Base-by-base conservation (phyloP, 371 early-diverging fungal genomes). In the Actinomortierella ambigua region DNA sequence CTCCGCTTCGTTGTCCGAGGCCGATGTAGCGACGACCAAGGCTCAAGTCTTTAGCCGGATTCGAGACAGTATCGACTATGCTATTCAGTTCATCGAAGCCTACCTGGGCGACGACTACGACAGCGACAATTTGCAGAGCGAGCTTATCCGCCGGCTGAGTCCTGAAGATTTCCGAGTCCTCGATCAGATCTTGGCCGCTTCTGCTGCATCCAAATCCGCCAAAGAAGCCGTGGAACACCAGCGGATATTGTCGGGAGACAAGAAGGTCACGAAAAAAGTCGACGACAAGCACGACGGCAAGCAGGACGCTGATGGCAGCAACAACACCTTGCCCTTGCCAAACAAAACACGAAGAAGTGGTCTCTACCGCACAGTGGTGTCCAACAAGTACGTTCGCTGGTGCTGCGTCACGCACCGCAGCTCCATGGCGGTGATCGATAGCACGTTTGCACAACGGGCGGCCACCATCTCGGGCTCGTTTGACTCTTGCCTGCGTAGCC, bases 21-120 rank as follows among this genome's bases (percentile, higher is more conserved):
- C n/a, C n/a, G n/a, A n/a, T n/a, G n/a, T n/a, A n/a, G n/a, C n/a
- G n/a, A n/a, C n/a, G n/a, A n/a, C n/a, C n/a, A 34, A 34, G 34
- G 34, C 34, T 6, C 34, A 34, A 11, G 24, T 65, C 28, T 52
- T 59, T 47, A 52, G 48, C 53, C 55, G 56, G 44, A 50, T 48
- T 17, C 61, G 56, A 42, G 47, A 59, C 29, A 71, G 62, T 46
- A 29, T 66, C 3, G 73, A 62, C 26, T 26, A 63, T 29, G 61
- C 73, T 15, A 62, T 71, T 28, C 62, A 55, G 5, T 71, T 62
- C 41, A 61, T 65, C 66, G 66, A 71, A 39, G 49, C 63, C 2
- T 43, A 65, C 5, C 59, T 65, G 1, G 73, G 71, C 1, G 66
- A 59, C 18, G 63, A 71, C 3, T 65, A 62, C 17, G 59, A 59